Evolutionary conservation across 1,284 basidiomycete genomes (phyloP).

Genomic region (Apiotrichum montevideense): DNA sequence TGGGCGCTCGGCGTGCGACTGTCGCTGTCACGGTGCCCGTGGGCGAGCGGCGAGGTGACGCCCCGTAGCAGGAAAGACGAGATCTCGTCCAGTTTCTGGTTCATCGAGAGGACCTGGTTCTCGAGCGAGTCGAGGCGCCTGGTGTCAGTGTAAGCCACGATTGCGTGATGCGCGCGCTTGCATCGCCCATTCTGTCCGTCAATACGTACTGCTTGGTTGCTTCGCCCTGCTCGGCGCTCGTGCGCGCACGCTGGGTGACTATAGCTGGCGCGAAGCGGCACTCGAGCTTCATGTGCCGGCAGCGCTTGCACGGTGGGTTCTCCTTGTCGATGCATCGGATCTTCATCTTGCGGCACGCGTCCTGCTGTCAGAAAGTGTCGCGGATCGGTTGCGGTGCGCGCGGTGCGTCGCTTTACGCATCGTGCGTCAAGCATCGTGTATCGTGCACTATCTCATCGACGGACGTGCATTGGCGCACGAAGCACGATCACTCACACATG

Average conservation of each 20-base stretch:
- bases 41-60: background rate
- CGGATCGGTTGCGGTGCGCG: no score
- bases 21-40: background rate
- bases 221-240: background rate
- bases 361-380: conserved; percentile 3
- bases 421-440: no score
- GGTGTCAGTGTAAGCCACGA: background rate
- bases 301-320: conserved; percentile 22
- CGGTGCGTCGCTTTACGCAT: no score
- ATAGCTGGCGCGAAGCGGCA: conserved; percentile 15
- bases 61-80: background rate
- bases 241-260: background rate
- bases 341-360: conserved; percentile 24
- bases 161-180: background rate
- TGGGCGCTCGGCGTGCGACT: background rate
- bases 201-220: background rate
- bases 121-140: conserved; percentile 10
- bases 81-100: conserved; percentile 9
- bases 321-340: conserved; percentile 24
- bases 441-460: no score
- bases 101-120: conserved; percentile 2
- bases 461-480: no score
- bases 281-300: conserved; percentile 16
- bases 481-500: no score
- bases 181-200: no score